Evolutionary conservation across 176 grass and related monocot genomes (phyloP), one percentile per base, ranked within the genome.

Genomic region (Rhynchospora pubera): DNA sequence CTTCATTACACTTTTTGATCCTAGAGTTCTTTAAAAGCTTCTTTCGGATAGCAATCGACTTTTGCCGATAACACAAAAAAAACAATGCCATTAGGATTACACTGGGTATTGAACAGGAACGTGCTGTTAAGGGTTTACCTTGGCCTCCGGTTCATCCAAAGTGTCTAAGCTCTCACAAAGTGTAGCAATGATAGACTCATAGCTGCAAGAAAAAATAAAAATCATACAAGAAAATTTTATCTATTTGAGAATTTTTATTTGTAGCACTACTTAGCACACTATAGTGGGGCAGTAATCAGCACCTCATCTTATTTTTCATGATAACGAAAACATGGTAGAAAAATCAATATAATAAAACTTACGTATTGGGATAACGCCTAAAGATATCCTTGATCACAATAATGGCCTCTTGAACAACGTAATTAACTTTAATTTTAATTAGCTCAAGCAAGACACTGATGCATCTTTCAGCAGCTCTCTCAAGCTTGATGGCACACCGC

Each of bases 371-470:
- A 86, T 99, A 99, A 56, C 96, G 96, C 83, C 96, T 94, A 84
- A 99, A 99, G 64, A 99, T 99, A 51, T 99, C 92, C 83, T 99
- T 99, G 79, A 99, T 95, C 79, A 95, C 96, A 82, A 99, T 99
- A 47, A 99, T 95, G 85, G 96, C 96, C 90, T 99, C 96, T 71
- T 99, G 96, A 69, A 99, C 96, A 59, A 99, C 96, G 82, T 95
- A 99, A 88, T 95, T 99, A 81, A 99, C 92, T 87, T 99, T 99
- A 81, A 99, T 99, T 86, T 93, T 99, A 81, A 99, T 99, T 77
- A 99, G 87, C 82, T 99, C 96, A 73, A 99, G 96, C 87, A 99
- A 91, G 65, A 99, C 91, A 45, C 92, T 99, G 76, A 99, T 95
- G 59, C 96, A 99, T 48, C 96, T 88, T 65, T 99, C 92, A 76